Percentiles rank a stretch among this genome's conserved stretches.
Evolutionary conservation across 768 basidiomycete species (phyloP).

Genomic region (Serendipita indica): DNA sequence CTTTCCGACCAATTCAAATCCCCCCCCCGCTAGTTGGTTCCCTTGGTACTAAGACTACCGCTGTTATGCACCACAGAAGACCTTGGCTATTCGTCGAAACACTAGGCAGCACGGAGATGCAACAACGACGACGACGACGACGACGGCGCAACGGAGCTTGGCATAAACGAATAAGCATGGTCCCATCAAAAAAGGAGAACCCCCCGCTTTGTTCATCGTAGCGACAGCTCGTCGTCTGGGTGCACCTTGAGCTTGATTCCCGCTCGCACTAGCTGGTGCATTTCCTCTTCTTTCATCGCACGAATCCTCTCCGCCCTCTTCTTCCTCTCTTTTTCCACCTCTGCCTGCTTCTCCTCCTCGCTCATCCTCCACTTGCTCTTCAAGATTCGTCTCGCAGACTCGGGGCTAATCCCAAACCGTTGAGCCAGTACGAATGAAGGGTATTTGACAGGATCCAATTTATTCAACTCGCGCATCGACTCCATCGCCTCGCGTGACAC

Average conservation of each 20-base stretch:
- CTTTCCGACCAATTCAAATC: too few relatives aligned
- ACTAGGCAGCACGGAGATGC: too few relatives aligned
- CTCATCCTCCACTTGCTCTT: conserved; percentile 55
- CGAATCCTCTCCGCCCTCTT: conserved; percentile 15
- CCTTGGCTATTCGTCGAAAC: too few relatives aligned
- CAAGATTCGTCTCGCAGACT: conserved; percentile 66
- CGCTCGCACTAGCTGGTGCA: background rate
- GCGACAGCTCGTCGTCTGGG: background rate
- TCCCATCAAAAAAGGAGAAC: too few relatives aligned
- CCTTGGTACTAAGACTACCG: too few relatives aligned
- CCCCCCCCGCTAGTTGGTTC: too few relatives aligned
- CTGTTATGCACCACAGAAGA: too few relatives aligned
- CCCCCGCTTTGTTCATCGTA: too few relatives aligned
- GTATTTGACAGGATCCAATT: conserved; percentile 47
- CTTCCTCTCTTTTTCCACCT: conserved; percentile 17
- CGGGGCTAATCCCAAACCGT: conserved; percentile 63
- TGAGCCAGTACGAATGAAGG: conserved; percentile 54
- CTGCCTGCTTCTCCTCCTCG: conserved; percentile 26
- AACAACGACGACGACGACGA: too few relatives aligned
- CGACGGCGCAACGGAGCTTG: too few relatives aligned
- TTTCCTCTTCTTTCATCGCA: background rate
- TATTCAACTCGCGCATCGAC: conserved; percentile 51
- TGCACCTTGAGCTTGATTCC: conserved; percentile 4
- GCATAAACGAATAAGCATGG: too few relatives aligned
- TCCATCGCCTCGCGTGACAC: conserved; percentile 76